Conservation (phyloP, 805 yeast genomes). For the Candida ascalaphidarum region DNA sequence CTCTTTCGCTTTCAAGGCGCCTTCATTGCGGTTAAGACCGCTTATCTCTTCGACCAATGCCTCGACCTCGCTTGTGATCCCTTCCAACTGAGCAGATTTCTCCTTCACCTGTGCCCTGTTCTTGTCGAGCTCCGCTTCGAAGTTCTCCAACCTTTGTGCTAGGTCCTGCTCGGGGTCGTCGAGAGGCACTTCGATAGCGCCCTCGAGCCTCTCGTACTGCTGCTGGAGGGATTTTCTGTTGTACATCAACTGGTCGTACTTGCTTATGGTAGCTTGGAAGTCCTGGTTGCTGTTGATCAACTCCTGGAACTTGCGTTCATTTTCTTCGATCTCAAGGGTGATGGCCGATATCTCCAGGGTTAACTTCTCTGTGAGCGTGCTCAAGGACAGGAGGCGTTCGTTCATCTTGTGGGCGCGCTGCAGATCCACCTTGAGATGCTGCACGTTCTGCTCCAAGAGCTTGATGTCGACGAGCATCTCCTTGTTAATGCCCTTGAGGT, state of each 20-base stretch:
- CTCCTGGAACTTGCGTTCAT: slow-evolving; percentile 51
- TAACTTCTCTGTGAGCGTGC: slow-evolving; percentile 34
- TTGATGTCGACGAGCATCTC: slow-evolving; percentile 71
- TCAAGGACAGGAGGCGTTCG: slow-evolving; percentile 36
- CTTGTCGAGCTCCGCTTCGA: slow-evolving; percentile 6
- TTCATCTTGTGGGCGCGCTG: slow-evolving; percentile 58
- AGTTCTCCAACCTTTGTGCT: slow-evolving; percentile 19
- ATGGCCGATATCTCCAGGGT: slow-evolving; percentile 39
- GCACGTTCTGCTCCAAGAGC: slow-evolving; percentile 68
- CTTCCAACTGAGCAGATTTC: no score
- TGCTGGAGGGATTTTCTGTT: slow-evolving; percentile 36
- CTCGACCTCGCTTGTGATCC: no score
- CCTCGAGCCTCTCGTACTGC: slow-evolving; percentile 44
- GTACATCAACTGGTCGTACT: slow-evolving; percentile 48
- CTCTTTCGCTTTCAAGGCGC: slow-evolving; percentile 43
- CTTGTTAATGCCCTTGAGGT: slow-evolving; percentile 65
- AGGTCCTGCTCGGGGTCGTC: slow-evolving; percentile 29
- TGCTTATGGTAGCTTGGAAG: slow-evolving; percentile 63
- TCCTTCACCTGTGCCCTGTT: no score
- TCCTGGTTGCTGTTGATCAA: slow-evolving; percentile 74
- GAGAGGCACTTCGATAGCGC: slow-evolving; percentile 38
- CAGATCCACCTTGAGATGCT: slow-evolving; percentile 65
- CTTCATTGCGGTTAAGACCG: slow-evolving; percentile 20
- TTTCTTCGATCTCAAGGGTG: slow-evolving; percentile 39
- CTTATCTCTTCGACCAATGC: slow-evolving; percentile 10